Evolutionary conservation across 192 early-diverging fungal genomes (phyloP), one percentile per base, ranked within the genome.

Genomic region (Coemansia aciculifera): DNA sequence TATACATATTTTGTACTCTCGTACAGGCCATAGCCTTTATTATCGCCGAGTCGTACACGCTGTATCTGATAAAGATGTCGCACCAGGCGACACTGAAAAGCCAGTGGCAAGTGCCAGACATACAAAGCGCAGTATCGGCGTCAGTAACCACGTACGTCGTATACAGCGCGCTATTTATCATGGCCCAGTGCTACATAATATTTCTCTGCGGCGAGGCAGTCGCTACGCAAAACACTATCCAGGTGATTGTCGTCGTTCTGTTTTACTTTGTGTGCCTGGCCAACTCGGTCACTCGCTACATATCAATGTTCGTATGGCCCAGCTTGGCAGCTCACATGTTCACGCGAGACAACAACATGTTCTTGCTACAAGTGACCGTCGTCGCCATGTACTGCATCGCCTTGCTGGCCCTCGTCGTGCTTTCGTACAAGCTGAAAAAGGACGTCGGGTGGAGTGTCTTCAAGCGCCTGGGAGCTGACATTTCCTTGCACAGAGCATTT

Each of bases 381-480:
- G 63, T 80, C 29, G 56, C 61, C 13, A 36, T 40, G 17, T 80
- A 80, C 48, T 66, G 40, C 6, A 49, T 75, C 11, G 66, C 78
- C 48, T 38, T 80, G 4, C 59, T 64, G n/a, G 60, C 73, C n/a
- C 67, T 80, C 8, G 56, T 63, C 1, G 63, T 80, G 23, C 39
- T 80, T 43, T 75, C 78, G 51, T 72, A 71, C 62, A 74, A 74
- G 63, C 78, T 92, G n/a, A 81, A 76, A 49, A 72, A 73, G 59
- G 78, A 75, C 11, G 74, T 77, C 40, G 78, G 85, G 10, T 85
- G 84, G 80, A 75, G 60, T 46, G 73, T 83, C 44, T 81, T 72
- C 68, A 77, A 77, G 71, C 78, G 74, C 46, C 59, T 86, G 51
- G 81, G 83, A 27, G 79, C 83, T 1, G 83, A 86, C 43, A 64